A percentile compares a stretch with the other conserved stretches of the same genome.
These are phyloP conservation scores for Eremochloa ophiuroides DNA, from an alignment of 176 grass and related monocot genomes.

Conservation along the genomic window DNA sequence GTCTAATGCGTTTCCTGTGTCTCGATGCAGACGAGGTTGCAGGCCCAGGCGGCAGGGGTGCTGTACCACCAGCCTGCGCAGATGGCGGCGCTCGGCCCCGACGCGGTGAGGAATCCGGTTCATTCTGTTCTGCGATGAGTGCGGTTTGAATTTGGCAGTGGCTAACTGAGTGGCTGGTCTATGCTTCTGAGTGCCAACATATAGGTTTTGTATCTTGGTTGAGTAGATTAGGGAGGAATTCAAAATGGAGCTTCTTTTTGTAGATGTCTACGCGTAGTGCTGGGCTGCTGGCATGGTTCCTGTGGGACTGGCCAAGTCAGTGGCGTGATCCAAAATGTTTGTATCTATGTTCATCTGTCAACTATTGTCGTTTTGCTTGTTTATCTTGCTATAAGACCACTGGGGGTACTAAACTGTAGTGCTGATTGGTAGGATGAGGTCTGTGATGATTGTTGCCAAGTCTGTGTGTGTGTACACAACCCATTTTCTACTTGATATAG, in stretches of 20 bases:
- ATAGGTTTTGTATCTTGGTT: background rate
- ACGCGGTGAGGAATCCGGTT: constrained; percentile 50
- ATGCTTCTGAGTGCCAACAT: background rate
- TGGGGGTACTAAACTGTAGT: background rate
- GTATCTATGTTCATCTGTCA: background rate
- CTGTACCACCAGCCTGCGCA: constrained; percentile 58
- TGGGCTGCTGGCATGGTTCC: background rate
- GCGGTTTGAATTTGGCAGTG: background rate
- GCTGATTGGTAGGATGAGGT: background rate
- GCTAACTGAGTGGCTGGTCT: background rate
- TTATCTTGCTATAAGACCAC: background rate
- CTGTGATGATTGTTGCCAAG: background rate
- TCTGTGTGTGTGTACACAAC: background rate
- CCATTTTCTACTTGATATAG: background rate
- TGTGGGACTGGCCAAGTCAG: background rate
- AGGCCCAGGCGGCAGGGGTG: constrained; percentile 92
- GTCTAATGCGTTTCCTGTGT: background rate
- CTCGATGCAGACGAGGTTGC: constrained; percentile 74
- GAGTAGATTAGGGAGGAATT: background rate
- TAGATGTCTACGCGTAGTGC: background rate
- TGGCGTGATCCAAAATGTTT: background rate
- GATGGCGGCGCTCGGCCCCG: constrained; percentile 60
- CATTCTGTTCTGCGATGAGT: background rate
- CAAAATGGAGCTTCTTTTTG: background rate
- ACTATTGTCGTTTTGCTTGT: background rate